Evolutionary conservation across 169 alveolate species (phyloP), one percentile per base, ranked within the genome.

Genomic region (Plasmodium cynomolgi): DNA sequence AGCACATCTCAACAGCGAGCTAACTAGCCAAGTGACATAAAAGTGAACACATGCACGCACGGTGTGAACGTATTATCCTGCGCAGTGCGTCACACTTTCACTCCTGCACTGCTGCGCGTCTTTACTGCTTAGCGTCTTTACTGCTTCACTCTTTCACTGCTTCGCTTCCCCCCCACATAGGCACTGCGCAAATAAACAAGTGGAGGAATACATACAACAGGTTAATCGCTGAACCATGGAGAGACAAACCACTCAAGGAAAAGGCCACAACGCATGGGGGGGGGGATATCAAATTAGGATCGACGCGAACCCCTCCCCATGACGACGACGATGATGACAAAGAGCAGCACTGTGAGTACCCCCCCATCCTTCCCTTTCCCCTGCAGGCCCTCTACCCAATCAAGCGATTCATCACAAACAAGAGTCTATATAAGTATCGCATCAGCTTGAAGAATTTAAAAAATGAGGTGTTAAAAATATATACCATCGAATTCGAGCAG

Each of bases 171-270:
- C 17, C 11, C n/a, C 1, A 54, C 23, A 33, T 37, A 88, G 94
- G 94, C 94, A 88, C 39, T 88, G 94, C 34, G 56, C 81, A 62
- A 88, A 88, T 74, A 88, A 79, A 20, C 81, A 81, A 56, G 88
- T 88, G 39, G 94, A 88, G 62, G 83, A 79, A 62, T 88, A 88
- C 71, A 88, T 88, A 88, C 90, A 80, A 88, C 85, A 88, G 94
- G 94, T 88, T 33, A 26, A 68, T 2, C 7, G 23, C 68, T 17
- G 56, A 56, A 54, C 34, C 39, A 83, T 39, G 91, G 17, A 56
- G 37, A 83, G 29, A 58, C 17, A 41, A 33, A n/a, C 5, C 23
- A 79, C 1, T 11, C 20, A 79, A 31, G 72, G 71, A 56, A 20
- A 31, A 83, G 5, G 26, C 20, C 62, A 31, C 41, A 83, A 7